Conservation (phyloP, 345 rosid genomes). For the Gossypium herbaceum region DNA sequence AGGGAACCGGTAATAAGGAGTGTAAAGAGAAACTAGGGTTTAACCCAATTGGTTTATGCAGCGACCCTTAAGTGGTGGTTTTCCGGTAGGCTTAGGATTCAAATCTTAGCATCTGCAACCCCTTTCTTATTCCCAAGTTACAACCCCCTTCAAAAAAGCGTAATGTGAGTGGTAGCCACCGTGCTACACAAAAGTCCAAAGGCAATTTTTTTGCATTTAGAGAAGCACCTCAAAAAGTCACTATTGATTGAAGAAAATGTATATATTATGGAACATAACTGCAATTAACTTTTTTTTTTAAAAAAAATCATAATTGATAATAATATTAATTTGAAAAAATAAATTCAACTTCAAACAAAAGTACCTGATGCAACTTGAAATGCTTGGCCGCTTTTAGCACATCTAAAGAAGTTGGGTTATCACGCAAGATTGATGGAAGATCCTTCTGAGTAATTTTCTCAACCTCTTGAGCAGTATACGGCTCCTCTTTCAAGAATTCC, state of each 20-base stretch:
- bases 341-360: background rate
- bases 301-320: background rate
- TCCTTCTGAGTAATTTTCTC: constrained; percentile 49
- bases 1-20: constrained; percentile 27
- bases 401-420: constrained; percentile 67
- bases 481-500: constrained; percentile 77
- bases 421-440: constrained; percentile 54
- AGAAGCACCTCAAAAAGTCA: constrained; percentile 16
- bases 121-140: background rate
- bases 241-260: background rate
- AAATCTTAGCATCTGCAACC: background rate
- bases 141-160: background rate
- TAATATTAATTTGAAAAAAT: background rate
- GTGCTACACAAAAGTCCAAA: background rate
- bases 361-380: constrained; percentile 81
- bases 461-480: constrained; percentile 66
- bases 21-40: background rate
- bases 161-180: background rate
- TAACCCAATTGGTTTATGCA: background rate
- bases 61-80: background rate
- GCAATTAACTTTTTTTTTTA: background rate
- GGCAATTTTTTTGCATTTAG: background rate
- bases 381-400: constrained; percentile 77
- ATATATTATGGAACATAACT: background rate
- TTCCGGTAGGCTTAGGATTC: background rate